These are phyloP conservation scores for Juncus effusus DNA, from an alignment of 176 grass and related monocot species.

Conservation along the genomic window DNA sequence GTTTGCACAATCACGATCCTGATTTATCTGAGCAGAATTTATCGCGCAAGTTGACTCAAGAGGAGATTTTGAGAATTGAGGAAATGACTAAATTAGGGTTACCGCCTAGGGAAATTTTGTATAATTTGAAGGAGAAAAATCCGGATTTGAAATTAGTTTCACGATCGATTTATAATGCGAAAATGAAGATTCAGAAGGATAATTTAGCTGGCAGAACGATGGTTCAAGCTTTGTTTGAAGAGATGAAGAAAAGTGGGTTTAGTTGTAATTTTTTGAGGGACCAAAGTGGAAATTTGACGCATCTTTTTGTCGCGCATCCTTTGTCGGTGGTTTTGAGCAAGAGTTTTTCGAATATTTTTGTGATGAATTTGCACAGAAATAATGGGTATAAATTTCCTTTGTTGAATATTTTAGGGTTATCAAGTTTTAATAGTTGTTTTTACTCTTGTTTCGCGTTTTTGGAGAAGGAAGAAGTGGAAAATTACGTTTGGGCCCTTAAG, in stretches of 20 bases:
- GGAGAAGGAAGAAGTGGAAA: constrained; percentile 18
- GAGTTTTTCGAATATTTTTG: constrained; percentile 25
- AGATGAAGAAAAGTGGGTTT: constrained; percentile 20
- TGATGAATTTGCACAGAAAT: constrained; percentile 15
- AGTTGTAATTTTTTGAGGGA: constrained; percentile 24
- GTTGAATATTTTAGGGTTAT: constrained; percentile 20
- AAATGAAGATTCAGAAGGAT: constrained; percentile 17
- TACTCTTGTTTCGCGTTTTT: constrained; percentile 25
- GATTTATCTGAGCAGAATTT: constrained; percentile 14
- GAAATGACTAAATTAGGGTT: constrained; percentile 23
- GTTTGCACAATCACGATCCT: constrained; percentile 17
- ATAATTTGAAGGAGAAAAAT: constrained; percentile 16
- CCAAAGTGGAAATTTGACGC: constrained; percentile 13
- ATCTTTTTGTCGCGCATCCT: constrained; percentile 24
- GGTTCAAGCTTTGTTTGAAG: constrained; percentile 20
- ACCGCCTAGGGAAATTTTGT: constrained; percentile 22
- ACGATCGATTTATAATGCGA: constrained; percentile 23
- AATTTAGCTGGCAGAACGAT: constrained; percentile 14
- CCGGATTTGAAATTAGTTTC: constrained; percentile 22
- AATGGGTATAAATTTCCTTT: constrained; percentile 24
- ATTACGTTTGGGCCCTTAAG: constrained; percentile 20
- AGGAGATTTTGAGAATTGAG: constrained; percentile 14
- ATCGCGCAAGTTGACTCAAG: constrained; percentile 4
- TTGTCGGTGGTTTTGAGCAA: constrained; percentile 21
- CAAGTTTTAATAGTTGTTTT: constrained; percentile 21